Conservation (phyloP, 1,284 basidiomycete species). For the Papiliotrema fonsecae region DNA sequence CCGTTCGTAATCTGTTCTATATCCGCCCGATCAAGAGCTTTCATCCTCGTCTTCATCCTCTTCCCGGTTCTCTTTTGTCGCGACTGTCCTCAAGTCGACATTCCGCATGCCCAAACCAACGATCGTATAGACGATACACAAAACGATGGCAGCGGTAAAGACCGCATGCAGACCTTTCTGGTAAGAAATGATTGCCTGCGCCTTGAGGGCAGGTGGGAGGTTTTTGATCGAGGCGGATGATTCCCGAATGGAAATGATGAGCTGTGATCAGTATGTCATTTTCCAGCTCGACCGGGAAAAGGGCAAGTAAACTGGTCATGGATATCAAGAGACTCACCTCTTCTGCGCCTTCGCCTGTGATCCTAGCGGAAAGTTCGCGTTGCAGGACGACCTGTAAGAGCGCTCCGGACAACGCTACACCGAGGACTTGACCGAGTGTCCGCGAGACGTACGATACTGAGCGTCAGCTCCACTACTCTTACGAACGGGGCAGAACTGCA, state of each 20-base stretch:
- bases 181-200: constrained; percentile 76
- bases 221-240: constrained; percentile 71
- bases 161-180: constrained; percentile 74
- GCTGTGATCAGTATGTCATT: constrained; percentile 20
- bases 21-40: too few species aligned
- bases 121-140: constrained; percentile 10
- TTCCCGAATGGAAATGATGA: constrained; percentile 60
- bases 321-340: too few species aligned
- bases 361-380: constrained; percentile 61
- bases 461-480: neutral
- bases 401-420: constrained; percentile 76
- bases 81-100: neutral
- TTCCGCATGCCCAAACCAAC: constrained; percentile 5
- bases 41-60: neutral
- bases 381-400: constrained; percentile 71
- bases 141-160: constrained; percentile 68
- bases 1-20: neutral
- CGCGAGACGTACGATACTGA: constrained; percentile 83
- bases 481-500: neutral
- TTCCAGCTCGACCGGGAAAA: too few species aligned
- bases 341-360: constrained; percentile 65
- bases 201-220: constrained; percentile 59
- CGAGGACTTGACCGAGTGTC: constrained; percentile 84
- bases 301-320: too few species aligned
- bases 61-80: neutral